phyloP scores from a whole-genome alignment of 495 filamentous ascomycete genomes.

The Pyronema omphalodes region DNA sequence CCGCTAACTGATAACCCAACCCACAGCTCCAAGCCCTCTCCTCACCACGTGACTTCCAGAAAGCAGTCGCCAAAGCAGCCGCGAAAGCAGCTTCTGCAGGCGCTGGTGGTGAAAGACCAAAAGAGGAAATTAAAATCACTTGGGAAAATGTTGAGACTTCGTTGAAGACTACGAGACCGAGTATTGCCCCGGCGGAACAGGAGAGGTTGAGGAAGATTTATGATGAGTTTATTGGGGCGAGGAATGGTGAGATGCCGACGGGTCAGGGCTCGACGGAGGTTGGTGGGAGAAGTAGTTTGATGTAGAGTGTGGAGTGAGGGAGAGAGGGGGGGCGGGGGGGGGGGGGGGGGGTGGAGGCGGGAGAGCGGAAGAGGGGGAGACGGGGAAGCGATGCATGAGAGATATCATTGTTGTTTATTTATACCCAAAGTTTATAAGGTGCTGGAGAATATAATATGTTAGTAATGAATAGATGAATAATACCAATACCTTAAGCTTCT shows the following conservation, averaged over 20 bases:
- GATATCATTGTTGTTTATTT: too few species aligned
- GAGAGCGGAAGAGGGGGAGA: too few species aligned
- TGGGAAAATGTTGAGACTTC: conserved; percentile 75
- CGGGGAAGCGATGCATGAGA: too few species aligned
- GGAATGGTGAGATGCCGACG: conserved; percentile 85
- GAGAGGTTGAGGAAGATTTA: conserved; percentile 63
- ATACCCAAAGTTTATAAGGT: too few species aligned
- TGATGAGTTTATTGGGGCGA: conserved; percentile 71
- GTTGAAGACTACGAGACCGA: conserved; percentile 60
- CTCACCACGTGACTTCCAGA: neutral
- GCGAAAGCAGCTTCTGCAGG: neutral
- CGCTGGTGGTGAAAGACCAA: conserved; percentile 16
- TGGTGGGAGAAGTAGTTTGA: conserved; percentile 79
- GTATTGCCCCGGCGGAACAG: conserved; percentile 59
- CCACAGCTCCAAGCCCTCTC: conserved; percentile 17
- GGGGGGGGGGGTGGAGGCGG: too few species aligned
- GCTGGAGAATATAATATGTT: too few species aligned
- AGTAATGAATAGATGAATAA: too few species aligned
- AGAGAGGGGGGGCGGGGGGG: too few species aligned
- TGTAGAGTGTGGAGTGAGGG: too few species aligned
- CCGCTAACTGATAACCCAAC: neutral
- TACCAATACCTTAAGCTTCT: too few species aligned
- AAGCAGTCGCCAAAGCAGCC: neutral
- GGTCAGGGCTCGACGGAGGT: conserved; percentile 81
- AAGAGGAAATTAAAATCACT: conserved; percentile 52